phyloP scores from a whole-genome alignment of 139 green algal species.

The Chlorella sp. region DNA sequence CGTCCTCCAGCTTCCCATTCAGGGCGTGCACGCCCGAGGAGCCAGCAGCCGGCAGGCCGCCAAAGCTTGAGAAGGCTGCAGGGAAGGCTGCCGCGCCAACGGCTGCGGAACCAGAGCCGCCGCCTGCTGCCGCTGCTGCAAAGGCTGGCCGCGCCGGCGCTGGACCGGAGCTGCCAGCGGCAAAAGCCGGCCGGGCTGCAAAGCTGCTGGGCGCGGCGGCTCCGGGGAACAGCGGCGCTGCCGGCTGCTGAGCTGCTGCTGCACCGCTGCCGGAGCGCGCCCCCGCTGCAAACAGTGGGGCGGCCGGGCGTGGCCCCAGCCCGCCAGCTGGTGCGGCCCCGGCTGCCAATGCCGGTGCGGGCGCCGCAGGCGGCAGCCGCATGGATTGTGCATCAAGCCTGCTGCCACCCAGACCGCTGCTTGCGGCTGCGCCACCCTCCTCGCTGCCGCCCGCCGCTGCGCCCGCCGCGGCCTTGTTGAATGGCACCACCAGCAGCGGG shows the following conservation, averaged over 20 bases:
- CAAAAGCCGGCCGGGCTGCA: not conserved
- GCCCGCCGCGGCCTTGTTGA: conserved; percentile 39
- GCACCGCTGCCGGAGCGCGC: not conserved
- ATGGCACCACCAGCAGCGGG: conserved; percentile 56
- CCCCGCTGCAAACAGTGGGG: conserved; percentile 12
- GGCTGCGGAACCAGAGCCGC: not conserved
- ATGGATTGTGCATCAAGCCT: too few relatives aligned
- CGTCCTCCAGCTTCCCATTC: conserved; percentile 31
- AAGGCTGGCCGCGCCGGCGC: not conserved
- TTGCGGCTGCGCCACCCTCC: not conserved
- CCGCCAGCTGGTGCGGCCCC: not conserved
- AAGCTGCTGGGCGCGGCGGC: not conserved
- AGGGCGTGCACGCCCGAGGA: not conserved
- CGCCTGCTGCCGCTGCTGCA: not conserved
- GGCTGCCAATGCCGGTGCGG: not conserved
- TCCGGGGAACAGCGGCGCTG: conserved; percentile 10
- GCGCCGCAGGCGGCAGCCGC: not conserved
- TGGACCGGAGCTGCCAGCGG: not conserved
- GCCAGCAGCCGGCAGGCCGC: not conserved
- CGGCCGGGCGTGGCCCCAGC: not conserved
- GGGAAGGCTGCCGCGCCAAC: not conserved
- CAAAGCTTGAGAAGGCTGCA: not conserved
- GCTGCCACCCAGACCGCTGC: not conserved
- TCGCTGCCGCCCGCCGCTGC: not conserved
- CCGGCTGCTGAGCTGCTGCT: not conserved